phyloP scores from a whole-genome alignment of 257 asterid genomes.

The Solanum sitiens region DNA sequence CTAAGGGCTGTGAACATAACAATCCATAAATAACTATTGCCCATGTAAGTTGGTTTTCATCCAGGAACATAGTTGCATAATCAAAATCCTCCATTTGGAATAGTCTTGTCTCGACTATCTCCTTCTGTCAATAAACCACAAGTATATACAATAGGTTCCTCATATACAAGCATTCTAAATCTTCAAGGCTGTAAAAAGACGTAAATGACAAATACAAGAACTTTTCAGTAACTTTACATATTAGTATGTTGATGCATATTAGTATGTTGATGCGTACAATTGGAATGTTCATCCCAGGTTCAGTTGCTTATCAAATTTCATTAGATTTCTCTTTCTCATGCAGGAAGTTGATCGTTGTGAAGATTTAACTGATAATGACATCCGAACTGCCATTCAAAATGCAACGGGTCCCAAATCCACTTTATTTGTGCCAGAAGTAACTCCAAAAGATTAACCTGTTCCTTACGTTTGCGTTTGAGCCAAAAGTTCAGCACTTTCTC shows the following conservation, averaged over 20 bases:
- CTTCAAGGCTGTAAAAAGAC: neutral
- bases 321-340: conserved; percentile 10
- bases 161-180: neutral
- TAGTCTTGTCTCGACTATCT: neutral
- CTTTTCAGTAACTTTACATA: neutral
- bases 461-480: neutral
- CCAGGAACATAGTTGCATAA: neutral
- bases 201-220: neutral
- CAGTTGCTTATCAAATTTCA: neutral
- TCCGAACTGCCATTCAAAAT: conserved; percentile 29
- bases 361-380: conserved; percentile 82
- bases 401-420: conserved; percentile 84
- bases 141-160: neutral
- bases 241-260: neutral
- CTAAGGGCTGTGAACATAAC: neutral
- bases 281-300: neutral
- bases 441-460: conserved; percentile 9
- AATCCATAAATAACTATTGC: neutral
- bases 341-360: conserved; percentile 97
- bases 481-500: neutral
- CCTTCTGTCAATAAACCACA: neutral
- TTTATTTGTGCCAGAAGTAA: conserved; percentile 79
- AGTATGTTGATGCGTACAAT: neutral
- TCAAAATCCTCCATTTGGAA: neutral
- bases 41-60: neutral